Evolutionary conservation across 2,329 filamentous ascomycete species (phyloP).

Genomic region (Claviceps arundinis): DNA sequence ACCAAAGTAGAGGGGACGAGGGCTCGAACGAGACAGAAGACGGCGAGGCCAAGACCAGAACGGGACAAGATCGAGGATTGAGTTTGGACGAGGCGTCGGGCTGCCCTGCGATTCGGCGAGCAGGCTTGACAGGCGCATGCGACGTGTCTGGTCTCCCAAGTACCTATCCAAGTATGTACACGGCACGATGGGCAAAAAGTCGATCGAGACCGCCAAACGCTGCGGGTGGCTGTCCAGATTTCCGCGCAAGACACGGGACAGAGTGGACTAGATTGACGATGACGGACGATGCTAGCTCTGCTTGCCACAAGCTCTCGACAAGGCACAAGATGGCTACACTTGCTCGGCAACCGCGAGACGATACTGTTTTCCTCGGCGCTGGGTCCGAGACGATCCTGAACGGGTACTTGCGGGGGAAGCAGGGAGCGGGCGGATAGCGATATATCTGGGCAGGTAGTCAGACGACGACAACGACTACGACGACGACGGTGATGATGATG

Average conservation of each 20-base stretch:
- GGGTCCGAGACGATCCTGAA: not conserved
- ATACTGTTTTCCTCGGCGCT: not conserved
- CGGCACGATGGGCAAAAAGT: not conserved
- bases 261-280: not conserved
- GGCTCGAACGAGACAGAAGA: conserved; percentile 2
- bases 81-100: conserved; percentile 6
- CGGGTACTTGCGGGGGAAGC: not conserved
- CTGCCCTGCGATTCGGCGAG: conserved; percentile 3
- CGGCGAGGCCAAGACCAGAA: conserved; percentile 4
- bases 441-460: not conserved
- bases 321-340: not conserved
- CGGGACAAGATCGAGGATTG: conserved; percentile 6
- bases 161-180: not conserved
- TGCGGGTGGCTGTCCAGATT: not conserved
- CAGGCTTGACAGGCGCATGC: conserved; percentile 1
- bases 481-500: not conserved
- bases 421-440: not conserved
- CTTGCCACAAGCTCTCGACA: not conserved
- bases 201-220: not conserved
- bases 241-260: not conserved
- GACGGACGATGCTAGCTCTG: not conserved
- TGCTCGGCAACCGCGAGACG: not conserved
- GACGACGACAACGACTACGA: not conserved
- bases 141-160: not conserved
- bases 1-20: not conserved